These are phyloP conservation scores for Plasmodium berghei DNA, from an alignment of 169 alveolate species.

Conservation along the genomic window DNA sequence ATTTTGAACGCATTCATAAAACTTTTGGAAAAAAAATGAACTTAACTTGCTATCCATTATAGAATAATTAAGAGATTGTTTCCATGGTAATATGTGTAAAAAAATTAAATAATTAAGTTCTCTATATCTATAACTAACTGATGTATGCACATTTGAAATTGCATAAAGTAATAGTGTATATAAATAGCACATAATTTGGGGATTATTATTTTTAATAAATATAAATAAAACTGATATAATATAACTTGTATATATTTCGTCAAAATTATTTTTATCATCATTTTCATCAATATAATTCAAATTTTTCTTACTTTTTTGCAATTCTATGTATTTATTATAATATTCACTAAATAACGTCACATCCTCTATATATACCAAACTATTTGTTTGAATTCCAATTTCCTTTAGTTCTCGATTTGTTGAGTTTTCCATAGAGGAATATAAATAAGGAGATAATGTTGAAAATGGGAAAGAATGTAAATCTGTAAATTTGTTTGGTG, in stretches of 20 bases:
- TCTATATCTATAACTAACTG: slow-evolving; percentile 39
- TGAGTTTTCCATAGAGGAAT: no score
- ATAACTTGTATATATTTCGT: slow-evolving; percentile 15
- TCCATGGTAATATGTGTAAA: slow-evolving; percentile 64
- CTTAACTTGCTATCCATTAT: slow-evolving; percentile 28
- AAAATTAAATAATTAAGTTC: slow-evolving; percentile 47
- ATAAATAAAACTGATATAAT: not conserved
- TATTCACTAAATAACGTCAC: not conserved
- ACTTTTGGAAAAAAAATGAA: slow-evolving; percentile 68
- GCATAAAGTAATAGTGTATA: slow-evolving; percentile 48
- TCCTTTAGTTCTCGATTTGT: not conserved
- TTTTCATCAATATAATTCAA: not conserved
- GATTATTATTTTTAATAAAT: slow-evolving; percentile 17
- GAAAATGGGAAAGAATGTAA: not conserved
- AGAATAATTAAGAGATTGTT: slow-evolving; percentile 5
- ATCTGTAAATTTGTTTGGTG: not conserved
- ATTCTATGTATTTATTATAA: not conserved
- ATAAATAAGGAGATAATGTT: not conserved
- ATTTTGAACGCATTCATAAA: slow-evolving; percentile 56
- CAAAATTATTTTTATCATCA: not conserved
- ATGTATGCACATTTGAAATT: slow-evolving; percentile 27
- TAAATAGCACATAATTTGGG: slow-evolving; percentile 20
- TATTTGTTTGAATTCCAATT: not conserved
- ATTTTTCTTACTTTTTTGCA: slow-evolving; percentile 2
- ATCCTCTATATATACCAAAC: not conserved